Evolutionary conservation across 768 basidiomycete genomes (phyloP), one percentile per base, ranked within the genome.

Genomic region (Panellus pusillus): DNA sequence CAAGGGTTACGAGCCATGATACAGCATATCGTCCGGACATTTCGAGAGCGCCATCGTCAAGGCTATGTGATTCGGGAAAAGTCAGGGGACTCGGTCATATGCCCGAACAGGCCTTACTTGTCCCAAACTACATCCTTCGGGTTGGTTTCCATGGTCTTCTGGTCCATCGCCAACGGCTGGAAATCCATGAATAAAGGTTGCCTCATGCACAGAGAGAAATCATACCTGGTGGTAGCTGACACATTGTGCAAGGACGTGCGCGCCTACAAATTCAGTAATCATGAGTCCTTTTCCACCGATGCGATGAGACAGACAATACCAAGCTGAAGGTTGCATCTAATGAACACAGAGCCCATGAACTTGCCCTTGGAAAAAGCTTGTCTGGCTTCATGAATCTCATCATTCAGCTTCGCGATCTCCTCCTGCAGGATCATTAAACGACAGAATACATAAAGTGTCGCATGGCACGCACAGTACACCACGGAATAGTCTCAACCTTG

Each of bases 311-410:
- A n/a, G n/a, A n/a, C n/a, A n/a, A n/a, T n/a, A 35, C 85, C 87
- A 62, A 89, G 80, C 66, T 89, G 87, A 44, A 84, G 73, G 64
- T 88, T 83, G 69, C 86, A 86, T 37, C 79, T 77, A 50, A 89
- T 80, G 69, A 90, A 88, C 0, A 74, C 80, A 54, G 77, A 76
- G 6, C 81, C 81, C 31, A 81, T 58, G 43, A 79, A 79, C 60
- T 78, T 79, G 1, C 73, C 74, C 52, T 76, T 67, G 8, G 65
- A 56, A 15, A 76, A 63, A 9, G 73, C 55, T 41, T 68, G 63
- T 17, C 80, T 64, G 28, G 63, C 65, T 9, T 74, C 69, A 8
- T 76, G 68, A 45, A 89, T 77, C 17, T 64, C 66, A 2, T 50
- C 58, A 35, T 79, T 80, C 19, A 79, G 68, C 28, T 70, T 65